Base-by-base conservation (phyloP, 78 protist species). In the Dictyostelium brefeldianum region DNA sequence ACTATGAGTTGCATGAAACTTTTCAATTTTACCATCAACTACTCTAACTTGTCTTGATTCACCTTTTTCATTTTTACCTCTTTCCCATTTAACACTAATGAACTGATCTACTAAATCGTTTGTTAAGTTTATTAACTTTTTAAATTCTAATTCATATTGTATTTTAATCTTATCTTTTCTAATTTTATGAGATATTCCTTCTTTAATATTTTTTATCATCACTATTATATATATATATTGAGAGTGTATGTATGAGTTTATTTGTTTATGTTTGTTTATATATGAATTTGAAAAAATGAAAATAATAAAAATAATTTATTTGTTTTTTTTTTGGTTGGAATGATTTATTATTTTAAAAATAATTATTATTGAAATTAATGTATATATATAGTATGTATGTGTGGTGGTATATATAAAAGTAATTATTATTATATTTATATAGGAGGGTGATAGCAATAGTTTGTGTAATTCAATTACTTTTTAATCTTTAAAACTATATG, bases 171-270 rank as follows among this genome's bases (percentile, higher is more conserved):
- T 87, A 78, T 87, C 93, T 36, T 74, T 59, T 65, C 79, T 87
- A 9, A 79, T 84, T 2, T 36, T 36, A 50, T 87, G 93, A 22
- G 82, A 84, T 17, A 84, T 46, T 74, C 91, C 91, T 18, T 36
- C 92, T 77, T 87, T 87, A n/a, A 87, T 87, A 14, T 62, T 54
- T 64, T 77, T 87, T 20, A 87, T 77, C 93, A 87, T 85, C 54
- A 18, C 36, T 22, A 22, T 36, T 36, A 36, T 36, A 36, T n/a
- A n/a, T n/a, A 36, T 36, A 36, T 36, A 36, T 36, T 54, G 62
- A 18, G 3, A 54, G 18, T 54, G 62, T 17, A 54, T 18, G 62
- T 54, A 17, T 18, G 3, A 54, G 18, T 54, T 1, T 17, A 54
- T 18, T 1, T 54, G 3, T 18, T 54, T 12, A 54, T 54, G 62